Percentiles rank a stretch among this genome's conserved stretches.
These are phyloP conservation scores for Crithidia mellificae DNA, from an alignment of 208 protist genomes.

Conservation along the genomic window DNA sequence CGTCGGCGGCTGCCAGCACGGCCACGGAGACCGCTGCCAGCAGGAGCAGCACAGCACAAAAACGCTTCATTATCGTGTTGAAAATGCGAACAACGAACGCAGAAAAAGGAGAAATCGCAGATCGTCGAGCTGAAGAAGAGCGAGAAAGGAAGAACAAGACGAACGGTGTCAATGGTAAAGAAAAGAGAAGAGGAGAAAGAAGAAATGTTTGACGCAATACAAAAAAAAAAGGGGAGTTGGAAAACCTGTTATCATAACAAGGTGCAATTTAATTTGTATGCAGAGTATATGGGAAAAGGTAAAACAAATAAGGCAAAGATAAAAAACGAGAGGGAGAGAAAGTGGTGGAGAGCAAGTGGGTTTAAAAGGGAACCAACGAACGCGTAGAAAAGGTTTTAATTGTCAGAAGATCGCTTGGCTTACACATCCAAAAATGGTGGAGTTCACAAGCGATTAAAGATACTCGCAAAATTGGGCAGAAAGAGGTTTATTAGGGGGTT, in stretches of 20 bases:
- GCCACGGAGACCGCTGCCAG: slow-evolving; percentile 19
- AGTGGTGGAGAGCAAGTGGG: too few relatives aligned
- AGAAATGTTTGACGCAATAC: not conserved
- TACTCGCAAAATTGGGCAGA: too few relatives aligned
- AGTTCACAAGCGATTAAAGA: too few relatives aligned
- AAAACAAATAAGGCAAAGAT: not conserved
- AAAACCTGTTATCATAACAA: not conserved
- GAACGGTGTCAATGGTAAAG: not conserved
- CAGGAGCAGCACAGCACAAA: slow-evolving; percentile 9
- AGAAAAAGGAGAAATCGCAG: too few relatives aligned
- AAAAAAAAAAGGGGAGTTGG: not conserved
- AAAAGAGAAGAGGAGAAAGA: not conserved
- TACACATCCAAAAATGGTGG: too few relatives aligned
- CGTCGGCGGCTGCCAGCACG: slow-evolving; percentile 9
- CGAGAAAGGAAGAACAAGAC: not conserved
- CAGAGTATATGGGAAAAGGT: not conserved
- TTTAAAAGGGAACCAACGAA: too few relatives aligned
- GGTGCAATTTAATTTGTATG: too few relatives aligned
- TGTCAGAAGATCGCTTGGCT: too few relatives aligned
- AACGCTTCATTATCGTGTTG: slow-evolving; percentile 4
- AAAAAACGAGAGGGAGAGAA: too few relatives aligned
- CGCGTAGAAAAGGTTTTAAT: too few relatives aligned
- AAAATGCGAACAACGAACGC: not conserved
- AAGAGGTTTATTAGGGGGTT: too few relatives aligned
- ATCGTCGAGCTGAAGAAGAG: too few relatives aligned